Evolutionary conservation across 2,329 filamentous ascomycete genomes (phyloP), one percentile per base, ranked within the genome.

Genomic region (Bipolaris gigantea): DNA sequence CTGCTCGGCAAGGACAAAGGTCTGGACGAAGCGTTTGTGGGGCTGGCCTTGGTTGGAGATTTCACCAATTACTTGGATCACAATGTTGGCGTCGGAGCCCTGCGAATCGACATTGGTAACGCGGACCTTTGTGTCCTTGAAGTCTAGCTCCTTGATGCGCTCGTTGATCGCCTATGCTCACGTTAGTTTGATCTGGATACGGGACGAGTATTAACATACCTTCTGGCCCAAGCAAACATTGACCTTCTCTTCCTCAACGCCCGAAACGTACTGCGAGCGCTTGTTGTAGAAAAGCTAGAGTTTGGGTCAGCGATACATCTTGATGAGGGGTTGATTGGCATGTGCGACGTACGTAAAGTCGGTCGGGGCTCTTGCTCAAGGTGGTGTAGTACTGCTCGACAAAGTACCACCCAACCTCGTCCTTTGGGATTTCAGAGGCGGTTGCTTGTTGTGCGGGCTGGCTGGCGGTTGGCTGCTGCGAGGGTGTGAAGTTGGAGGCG

Each of bases 351-450:
- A 82, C 80, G 73, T 92, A 93, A 69, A 99, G 89, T 79, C 94
- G 95, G 73, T 96, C 92, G 19, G 94, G 92, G 63, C 82, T 89
- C 78, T 93, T 92, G 85, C 92, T 97, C 72, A 99, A 80, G 59
- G 92, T 99, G 66, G 90, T 97, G 80, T 99, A 99, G 83, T 97
- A 99, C 78, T 96, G 92, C 84, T 97, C 92, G 55, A 99, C 94
- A 67, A 99, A 99, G 80, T 93, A 97, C 94, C 94, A 99, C 77
- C 92, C 94, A 65, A 99, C 92, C 80, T 97, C 91, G 75, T 96
- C 92, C 81, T 96, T 97, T 67, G 80, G 80, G 59, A 85, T 83
- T 39, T 81, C 78, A 21, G 69, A 64, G 23, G 69, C 64, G 30
- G 68, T 48, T 19, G 65, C 63, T 63, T 63, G 63, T 62, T 60